phyloP scores from a whole-genome alignment of 2,329 filamentous ascomycete species.

The Periglandula ipomoeae region DNA sequence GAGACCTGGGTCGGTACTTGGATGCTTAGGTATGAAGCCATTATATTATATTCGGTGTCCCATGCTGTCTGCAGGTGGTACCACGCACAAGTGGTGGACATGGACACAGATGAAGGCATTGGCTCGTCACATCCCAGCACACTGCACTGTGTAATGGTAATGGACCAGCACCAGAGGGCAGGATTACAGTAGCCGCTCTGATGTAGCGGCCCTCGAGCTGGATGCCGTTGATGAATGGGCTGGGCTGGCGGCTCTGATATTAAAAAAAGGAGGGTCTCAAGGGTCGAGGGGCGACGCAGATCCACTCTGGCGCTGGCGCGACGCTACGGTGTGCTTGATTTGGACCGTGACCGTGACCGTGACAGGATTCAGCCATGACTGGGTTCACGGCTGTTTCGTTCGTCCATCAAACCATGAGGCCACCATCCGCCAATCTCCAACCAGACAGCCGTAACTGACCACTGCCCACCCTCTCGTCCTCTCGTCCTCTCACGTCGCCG shows the following conservation, averaged over 20 bases:
- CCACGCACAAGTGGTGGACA: too few relatives aligned
- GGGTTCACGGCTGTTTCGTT: neutral
- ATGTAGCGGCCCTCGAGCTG: neutral
- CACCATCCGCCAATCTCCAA: neutral
- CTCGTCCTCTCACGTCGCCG: too few relatives aligned
- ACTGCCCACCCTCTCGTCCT: neutral
- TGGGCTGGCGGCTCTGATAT: too few relatives aligned
- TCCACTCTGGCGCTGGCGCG: constrained; percentile 3
- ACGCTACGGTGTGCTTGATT: constrained; percentile 1
- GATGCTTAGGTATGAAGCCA: too few relatives aligned
- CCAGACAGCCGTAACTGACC: neutral
- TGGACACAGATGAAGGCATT: too few relatives aligned
- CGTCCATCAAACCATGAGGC: neutral
- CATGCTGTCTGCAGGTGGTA: too few relatives aligned
- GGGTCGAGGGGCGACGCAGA: constrained; percentile 1
- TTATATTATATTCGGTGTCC: too few relatives aligned
- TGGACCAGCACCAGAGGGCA: too few relatives aligned
- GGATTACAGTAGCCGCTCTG: neutral
- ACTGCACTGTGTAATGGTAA: too few relatives aligned
- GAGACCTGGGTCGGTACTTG: too few relatives aligned
- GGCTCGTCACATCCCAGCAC: neutral
- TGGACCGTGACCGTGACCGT: neutral
- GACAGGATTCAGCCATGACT: neutral
- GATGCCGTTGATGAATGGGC: too few relatives aligned
- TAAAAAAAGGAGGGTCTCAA: constrained; percentile 3